Evolutionary conservation across 768 basidiomycete genomes (phyloP), one percentile per base, ranked within the genome.

Genomic region (Russula griseocarnosa): DNA sequence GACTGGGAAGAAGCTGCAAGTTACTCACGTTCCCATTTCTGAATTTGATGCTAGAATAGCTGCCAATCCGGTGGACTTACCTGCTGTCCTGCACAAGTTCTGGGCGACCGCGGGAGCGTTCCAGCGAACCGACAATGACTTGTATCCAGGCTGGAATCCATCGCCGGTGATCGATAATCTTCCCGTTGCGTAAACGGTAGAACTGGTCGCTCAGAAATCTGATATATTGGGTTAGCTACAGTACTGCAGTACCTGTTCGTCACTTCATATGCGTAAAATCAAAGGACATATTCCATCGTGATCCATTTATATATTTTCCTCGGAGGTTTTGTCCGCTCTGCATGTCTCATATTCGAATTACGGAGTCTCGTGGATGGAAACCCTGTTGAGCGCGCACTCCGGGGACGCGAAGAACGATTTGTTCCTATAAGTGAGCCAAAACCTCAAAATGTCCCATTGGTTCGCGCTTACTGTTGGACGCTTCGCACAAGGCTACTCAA

Each of bases 71-170:
- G 3, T 46, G 7, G 64, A 70, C 58, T 20, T 63, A 11, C 3
- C 8, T 28, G 20, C 49, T 0, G 24, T 20, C 55, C 2, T 69
- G 24, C 57, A 50, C 34, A 57, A 44, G 50, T 2, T 57, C 13
- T 69, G 58, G 63, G 68, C 62, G 2, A 51, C 58, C 5, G 4
- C 30, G 11, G 60, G 60, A 22, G 52, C 60, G 36, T 42, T 61
- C 22, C 5, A 1, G 63, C 26, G 24, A 10, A 36, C 51, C 9
- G 67, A 61, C 36, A 69, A 69, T 36, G 32, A 64, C n/a, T 18
- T 63, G 26, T 70, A 62, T 38, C 69, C 69, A 16, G 66, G 60
- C 30, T 70, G 66, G 66, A 69, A 70, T 22, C 69, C 69, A 40
- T 59, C 58, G 9, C 32, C 54, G 1, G 66, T 60, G 1, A n/a